These are phyloP conservation scores for Lichtheimia corymbifera DNA, from an alignment of 371 early-diverging fungal genomes.

Conservation along the genomic window DNA sequence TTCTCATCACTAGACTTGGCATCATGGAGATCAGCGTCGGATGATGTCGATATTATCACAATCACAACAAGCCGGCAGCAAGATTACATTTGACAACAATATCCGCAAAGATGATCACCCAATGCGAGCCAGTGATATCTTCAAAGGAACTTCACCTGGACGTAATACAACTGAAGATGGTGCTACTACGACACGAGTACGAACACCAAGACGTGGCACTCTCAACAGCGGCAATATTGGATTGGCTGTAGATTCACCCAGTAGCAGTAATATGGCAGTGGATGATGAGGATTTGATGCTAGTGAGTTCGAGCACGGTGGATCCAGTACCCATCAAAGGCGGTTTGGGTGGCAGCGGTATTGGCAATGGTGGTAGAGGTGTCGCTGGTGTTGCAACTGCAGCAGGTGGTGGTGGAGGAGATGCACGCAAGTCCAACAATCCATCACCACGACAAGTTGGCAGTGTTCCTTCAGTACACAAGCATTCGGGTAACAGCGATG, in stretches of 20 bases:
- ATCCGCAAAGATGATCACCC: constrained; percentile 34
- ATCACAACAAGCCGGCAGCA: constrained; percentile 37
- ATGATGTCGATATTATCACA: constrained; percentile 37
- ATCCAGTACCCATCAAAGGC: constrained; percentile 57
- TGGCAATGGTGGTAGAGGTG: no score
- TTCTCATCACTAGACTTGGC: constrained; percentile 40
- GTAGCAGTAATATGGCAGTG: constrained; percentile 8
- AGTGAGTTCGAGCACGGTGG: constrained; percentile 62
- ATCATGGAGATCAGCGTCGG: constrained; percentile 37
- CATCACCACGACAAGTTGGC: constrained; percentile 44
- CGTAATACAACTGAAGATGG: constrained; percentile 12
- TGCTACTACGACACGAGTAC: constrained; percentile 13
- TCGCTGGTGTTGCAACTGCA: no score
- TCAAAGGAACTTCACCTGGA: constrained; percentile 31
- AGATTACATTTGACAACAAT: constrained; percentile 35
- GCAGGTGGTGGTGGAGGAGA: neutral
- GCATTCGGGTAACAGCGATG: constrained; percentile 50
- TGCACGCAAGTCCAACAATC: constrained; percentile 28
- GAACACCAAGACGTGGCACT: constrained; percentile 33
- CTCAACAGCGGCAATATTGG: constrained; percentile 37
- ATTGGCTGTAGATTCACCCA: constrained; percentile 18
- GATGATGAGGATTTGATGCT: constrained; percentile 61
- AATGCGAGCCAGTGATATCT: constrained; percentile 26
- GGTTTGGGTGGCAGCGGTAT: neutral
- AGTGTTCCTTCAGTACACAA: constrained; percentile 48